These are phyloP conservation scores for Plasmodium coatneyi DNA, from an alignment of 169 alveolate species.

Conservation along the genomic window DNA sequence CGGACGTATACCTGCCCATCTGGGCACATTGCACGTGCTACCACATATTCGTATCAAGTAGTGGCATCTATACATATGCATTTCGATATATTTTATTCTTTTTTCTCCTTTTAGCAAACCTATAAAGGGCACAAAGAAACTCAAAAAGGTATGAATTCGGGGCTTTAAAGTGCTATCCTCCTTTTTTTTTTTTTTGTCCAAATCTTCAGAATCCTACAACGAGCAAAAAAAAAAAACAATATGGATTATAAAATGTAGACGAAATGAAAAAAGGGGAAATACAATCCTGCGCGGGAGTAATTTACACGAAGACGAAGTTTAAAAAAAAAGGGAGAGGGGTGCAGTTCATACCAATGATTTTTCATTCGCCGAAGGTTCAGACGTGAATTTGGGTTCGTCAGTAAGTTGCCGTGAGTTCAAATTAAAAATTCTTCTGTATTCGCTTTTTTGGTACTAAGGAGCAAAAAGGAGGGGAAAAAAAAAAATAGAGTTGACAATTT, in stretches of 20 bases:
- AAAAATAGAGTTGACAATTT: neutral
- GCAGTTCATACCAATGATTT: constrained; percentile 11
- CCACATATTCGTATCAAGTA: neutral
- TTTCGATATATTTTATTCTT: neutral
- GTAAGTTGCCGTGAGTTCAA: constrained; percentile 31
- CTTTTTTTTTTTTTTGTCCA: neutral
- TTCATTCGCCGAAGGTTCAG: constrained; percentile 39
- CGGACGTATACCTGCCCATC: neutral
- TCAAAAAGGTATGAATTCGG: constrained; percentile 17
- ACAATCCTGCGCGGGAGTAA: neutral
- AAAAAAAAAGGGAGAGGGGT: neutral
- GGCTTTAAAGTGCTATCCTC: constrained; percentile 18
- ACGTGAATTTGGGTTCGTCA: constrained; percentile 59
- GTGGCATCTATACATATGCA: neutral
- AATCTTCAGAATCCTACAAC: constrained; percentile 12
- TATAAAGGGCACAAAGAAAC: constrained; percentile 64
- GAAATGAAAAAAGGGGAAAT: neutral
- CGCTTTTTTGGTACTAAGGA: constrained; percentile 64
- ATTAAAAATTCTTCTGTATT: constrained; percentile 72
- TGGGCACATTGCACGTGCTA: neutral
- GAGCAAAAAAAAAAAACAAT: neutral
- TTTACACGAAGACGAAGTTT: neutral
- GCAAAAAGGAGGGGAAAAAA: constrained; percentile 11
- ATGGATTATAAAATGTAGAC: neutral
- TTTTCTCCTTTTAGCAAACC: constrained; percentile 25